These are phyloP conservation scores for Schizophyllum commune DNA, from an alignment of 1,284 basidiomycete genomes.

Conservation along the genomic window DNA sequence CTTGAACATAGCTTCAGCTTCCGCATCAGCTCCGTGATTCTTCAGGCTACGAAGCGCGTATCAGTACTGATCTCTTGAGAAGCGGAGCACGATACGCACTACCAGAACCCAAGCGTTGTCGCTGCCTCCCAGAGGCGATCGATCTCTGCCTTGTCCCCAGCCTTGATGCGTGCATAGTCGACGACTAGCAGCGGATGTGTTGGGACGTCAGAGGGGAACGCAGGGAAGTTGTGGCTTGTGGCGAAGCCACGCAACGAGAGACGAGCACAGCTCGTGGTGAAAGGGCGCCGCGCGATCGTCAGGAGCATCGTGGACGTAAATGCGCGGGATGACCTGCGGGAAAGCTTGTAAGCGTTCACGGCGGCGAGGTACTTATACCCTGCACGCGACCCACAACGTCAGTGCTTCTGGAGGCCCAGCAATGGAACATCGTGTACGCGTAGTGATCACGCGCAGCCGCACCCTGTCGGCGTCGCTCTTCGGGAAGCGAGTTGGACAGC, in stretches of 20 bases:
- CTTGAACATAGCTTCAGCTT: slow-evolving; percentile 41
- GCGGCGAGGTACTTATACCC: too few relatives aligned
- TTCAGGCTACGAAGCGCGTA: slow-evolving; percentile 29
- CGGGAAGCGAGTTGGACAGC: too few relatives aligned
- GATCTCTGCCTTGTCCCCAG: slow-evolving; percentile 4
- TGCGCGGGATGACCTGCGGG: too few relatives aligned
- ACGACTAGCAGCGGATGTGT: slow-evolving; percentile 9
- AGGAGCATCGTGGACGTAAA: not conserved
- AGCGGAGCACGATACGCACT: slow-evolving; percentile 2
- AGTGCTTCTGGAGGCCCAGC: too few relatives aligned
- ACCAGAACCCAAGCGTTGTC: slow-evolving; percentile 11
- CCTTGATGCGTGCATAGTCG: slow-evolving; percentile 8
- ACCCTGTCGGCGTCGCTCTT: too few relatives aligned
- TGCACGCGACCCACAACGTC: too few relatives aligned
- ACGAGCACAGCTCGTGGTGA: not conserved
- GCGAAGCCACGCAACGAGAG: not conserved
- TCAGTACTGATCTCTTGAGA: not conserved
- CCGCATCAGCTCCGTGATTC: slow-evolving; percentile 40
- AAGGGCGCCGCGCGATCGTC: not conserved
- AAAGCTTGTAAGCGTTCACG: too few relatives aligned
- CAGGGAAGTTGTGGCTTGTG: not conserved
- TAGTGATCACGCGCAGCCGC: too few relatives aligned
- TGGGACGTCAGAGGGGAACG: slow-evolving; percentile 9
- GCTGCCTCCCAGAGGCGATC: slow-evolving; percentile 7
- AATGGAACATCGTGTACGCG: too few relatives aligned